Percentiles rank a stretch among this genome's conserved stretches.
Conservation (phyloP, 2,329 filamentous ascomycete species). For the Fusarium sp. region DNA sequence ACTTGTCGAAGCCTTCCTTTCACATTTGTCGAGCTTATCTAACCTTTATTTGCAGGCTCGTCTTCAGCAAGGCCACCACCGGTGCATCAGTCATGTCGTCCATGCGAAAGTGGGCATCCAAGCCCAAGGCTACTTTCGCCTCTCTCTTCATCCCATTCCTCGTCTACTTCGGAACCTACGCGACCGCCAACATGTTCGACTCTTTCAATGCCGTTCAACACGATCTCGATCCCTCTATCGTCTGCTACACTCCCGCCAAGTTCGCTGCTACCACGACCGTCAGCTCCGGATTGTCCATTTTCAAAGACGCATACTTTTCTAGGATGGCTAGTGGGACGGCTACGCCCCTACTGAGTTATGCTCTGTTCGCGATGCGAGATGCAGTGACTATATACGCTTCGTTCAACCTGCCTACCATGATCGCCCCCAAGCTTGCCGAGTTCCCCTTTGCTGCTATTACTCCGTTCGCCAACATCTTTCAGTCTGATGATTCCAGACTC, state of each 20-base stretch:
- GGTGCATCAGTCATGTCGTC: slow-evolving; percentile 43
- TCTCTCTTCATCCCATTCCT: slow-evolving; percentile 46
- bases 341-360: slow-evolving; percentile 43
- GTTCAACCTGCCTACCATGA: slow-evolving; percentile 45
- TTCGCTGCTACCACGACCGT: slow-evolving; percentile 45
- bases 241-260: slow-evolving; percentile 44
- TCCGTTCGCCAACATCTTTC: slow-evolving; percentile 38
- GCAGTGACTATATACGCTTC: slow-evolving; percentile 47
- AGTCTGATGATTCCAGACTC: slow-evolving; percentile 43
- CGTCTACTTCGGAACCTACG: slow-evolving; percentile 49
- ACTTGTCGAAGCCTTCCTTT: neutral
- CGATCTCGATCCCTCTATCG: slow-evolving; percentile 34
- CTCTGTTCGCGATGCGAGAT: slow-evolving; percentile 42
- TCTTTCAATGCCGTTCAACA: slow-evolving; percentile 41
- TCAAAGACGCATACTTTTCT: slow-evolving; percentile 46
- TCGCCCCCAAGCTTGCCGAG: slow-evolving; percentile 46
- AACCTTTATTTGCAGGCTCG: slow-evolving; percentile 24
- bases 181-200: slow-evolving; percentile 48
- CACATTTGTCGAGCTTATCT: slow-evolving; percentile 11
- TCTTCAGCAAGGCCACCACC: slow-evolving; percentile 46
- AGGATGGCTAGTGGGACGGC: slow-evolving; percentile 35
- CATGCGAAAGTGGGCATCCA: slow-evolving; percentile 42
- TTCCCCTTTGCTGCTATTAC: slow-evolving; percentile 34
- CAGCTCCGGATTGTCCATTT: slow-evolving; percentile 43
- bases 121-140: slow-evolving; percentile 40